Evolutionary conservation across 2,329 filamentous ascomycete species (phyloP).

Genomic region (Microcyclospora tardicrescens): DNA sequence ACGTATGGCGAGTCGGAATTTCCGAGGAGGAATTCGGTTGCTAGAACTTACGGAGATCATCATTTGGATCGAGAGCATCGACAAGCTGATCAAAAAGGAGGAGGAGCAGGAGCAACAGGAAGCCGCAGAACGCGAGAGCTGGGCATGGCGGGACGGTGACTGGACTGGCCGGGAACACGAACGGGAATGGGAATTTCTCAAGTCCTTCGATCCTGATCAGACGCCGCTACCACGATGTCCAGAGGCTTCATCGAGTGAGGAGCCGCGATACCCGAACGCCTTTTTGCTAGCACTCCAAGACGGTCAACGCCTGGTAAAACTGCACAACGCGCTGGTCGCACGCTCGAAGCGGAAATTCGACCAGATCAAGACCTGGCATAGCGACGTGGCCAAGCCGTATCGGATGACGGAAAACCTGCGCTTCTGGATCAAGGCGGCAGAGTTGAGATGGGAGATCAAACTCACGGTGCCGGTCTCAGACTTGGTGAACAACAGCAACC

Average conservation of each 20-base stretch:
- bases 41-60: slow-evolving; percentile 67
- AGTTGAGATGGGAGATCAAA: slow-evolving; percentile 82
- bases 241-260: slow-evolving; percentile 23
- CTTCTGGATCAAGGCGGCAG: slow-evolving; percentile 92
- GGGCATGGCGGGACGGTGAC: slow-evolving; percentile 68
- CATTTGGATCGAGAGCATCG: slow-evolving; percentile 67
- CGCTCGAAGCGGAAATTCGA: slow-evolving; percentile 80
- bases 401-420: slow-evolving; percentile 84
- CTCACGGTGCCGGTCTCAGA: slow-evolving; percentile 75
- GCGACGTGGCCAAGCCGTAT: slow-evolving; percentile 91
- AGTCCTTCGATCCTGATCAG: slow-evolving; percentile 54
- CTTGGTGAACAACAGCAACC: slow-evolving; percentile 59
- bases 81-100: slow-evolving; percentile 62
- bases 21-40: slow-evolving; percentile 65
- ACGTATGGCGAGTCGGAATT: slow-evolving; percentile 77
- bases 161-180: slow-evolving; percentile 62
- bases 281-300: slow-evolving; percentile 65
- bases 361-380: slow-evolving; percentile 76
- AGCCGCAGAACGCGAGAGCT: slow-evolving; percentile 52
- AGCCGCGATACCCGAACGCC: slow-evolving; percentile 35
- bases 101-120: slow-evolving; percentile 65
- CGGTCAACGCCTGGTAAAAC: slow-evolving; percentile 65
- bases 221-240: slow-evolving; percentile 57
- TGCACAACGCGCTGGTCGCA: slow-evolving; percentile 81
- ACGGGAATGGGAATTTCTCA: slow-evolving; percentile 69